phyloP scores from a whole-genome alignment of 2,329 filamentous ascomycete species.

The Tolypocladium album region DNA sequence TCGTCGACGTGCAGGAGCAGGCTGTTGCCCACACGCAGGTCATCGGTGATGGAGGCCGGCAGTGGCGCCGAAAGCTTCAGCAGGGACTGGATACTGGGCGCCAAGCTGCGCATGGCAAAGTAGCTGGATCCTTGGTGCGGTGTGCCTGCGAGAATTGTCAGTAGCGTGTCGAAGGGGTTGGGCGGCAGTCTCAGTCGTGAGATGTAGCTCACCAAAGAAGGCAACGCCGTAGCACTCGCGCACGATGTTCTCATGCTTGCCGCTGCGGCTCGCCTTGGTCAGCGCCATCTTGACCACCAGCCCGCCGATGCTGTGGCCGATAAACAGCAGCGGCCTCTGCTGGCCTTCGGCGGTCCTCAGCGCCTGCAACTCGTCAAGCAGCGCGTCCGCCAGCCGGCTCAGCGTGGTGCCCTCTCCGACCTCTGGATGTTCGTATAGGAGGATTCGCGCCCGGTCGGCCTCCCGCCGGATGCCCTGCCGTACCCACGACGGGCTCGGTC shows the following conservation, averaged over 20 bases:
- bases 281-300: conserved; percentile 48
- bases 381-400: conserved; percentile 31
- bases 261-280: conserved; percentile 30
- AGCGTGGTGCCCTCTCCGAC: conserved; percentile 30
- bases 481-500: conserved; percentile 34
- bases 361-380: conserved; percentile 31
- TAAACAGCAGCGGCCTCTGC: conserved; percentile 44
- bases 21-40: conserved; percentile 39
- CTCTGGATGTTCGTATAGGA: conserved; percentile 40
- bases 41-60: conserved; percentile 36
- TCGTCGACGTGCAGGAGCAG: conserved; percentile 39
- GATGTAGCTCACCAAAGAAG: conserved; percentile 39
- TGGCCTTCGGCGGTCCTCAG: conserved; percentile 21
- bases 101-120: conserved; percentile 46
- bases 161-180: neutral
- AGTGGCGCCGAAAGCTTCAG: conserved; percentile 40
- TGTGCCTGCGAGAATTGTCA: conserved; percentile 27
- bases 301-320: conserved; percentile 51
- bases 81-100: conserved; percentile 39
- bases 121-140: conserved; percentile 55
- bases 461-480: conserved; percentile 39
- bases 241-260: conserved; percentile 31
- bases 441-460: conserved; percentile 34
- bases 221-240: conserved; percentile 49
- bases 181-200: neutral